These are phyloP conservation scores for Amanita muscaria DNA, from an alignment of 768 basidiomycete species.

Conservation along the genomic window DNA sequence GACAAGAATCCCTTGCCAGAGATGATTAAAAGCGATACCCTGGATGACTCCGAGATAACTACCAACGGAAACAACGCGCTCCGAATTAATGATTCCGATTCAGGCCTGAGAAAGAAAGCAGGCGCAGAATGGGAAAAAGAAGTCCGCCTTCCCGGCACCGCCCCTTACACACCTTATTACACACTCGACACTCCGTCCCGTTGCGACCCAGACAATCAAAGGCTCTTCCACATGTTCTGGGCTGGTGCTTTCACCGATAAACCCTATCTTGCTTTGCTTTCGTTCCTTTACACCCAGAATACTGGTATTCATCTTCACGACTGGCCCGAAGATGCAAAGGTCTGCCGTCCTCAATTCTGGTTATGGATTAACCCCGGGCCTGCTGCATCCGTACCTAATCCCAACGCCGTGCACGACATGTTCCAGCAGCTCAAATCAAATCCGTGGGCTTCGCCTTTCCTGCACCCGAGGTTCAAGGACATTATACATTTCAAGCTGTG, in stretches of 20 bases:
- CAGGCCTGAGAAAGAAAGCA: constrained; percentile 49
- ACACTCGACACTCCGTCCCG: constrained; percentile 28
- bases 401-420: constrained; percentile 74
- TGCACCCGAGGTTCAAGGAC: constrained; percentile 82
- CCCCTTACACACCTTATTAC: constrained; percentile 34
- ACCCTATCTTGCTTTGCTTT: constrained; percentile 86
- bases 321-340: constrained; percentile 30
- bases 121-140: constrained; percentile 50
- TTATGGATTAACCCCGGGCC: constrained; percentile 95
- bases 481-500: constrained; percentile 89
- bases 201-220: constrained; percentile 72
- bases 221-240: constrained; percentile 95
- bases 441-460: constrained; percentile 89
- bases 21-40: not conserved
- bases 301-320: constrained; percentile 60
- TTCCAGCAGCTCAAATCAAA: constrained; percentile 65
- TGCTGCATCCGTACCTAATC: constrained; percentile 76
- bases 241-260: constrained; percentile 95
- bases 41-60: constrained; percentile 13
- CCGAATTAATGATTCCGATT: constrained; percentile 32
- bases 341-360: constrained; percentile 90
- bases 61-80: not conserved
- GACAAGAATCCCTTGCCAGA: constrained; percentile 14
- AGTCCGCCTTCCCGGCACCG: constrained; percentile 37
- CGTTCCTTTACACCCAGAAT: constrained; percentile 91